A percentile compares a stretch with the other conserved stretches of the same genome.
These are phyloP conservation scores for Pseudotsuga menziesii DNA, from an alignment of 75 land plant species.

Conservation along the genomic window DNA sequence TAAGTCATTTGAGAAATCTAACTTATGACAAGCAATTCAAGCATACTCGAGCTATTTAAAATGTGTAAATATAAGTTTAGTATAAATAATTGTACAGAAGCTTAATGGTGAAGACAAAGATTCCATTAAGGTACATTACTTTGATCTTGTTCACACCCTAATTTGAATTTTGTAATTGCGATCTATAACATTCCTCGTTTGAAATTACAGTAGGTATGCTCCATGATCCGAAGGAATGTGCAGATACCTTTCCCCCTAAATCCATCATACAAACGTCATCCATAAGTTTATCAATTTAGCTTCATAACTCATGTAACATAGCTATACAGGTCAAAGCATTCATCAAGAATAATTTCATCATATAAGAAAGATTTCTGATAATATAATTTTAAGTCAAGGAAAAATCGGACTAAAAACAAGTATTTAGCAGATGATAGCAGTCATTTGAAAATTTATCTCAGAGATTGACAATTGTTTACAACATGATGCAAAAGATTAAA, in stretches of 20 bases:
- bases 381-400: not conserved
- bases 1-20: not conserved
- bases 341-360: not conserved
- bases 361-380: not conserved
- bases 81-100: not conserved
- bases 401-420: not conserved
- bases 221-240: conserved; percentile 77
- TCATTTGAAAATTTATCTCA: not conserved
- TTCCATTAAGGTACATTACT: not conserved
- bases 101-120: not conserved
- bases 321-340: not conserved
- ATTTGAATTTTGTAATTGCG: conserved; percentile 14
- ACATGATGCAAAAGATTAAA: not conserved
- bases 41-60: not conserved
- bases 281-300: conserved; percentile 4
- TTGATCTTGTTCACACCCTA: not conserved
- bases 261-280: not conserved
- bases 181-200: conserved; percentile 63
- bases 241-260: conserved; percentile 56
- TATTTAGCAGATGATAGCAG: not conserved
- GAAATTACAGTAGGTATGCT: conserved; percentile 67
- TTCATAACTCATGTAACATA: conserved; percentile 3
- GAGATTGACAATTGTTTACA: not conserved
- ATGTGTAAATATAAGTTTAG: not conserved
- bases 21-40: not conserved